Percentiles rank a stretch among this genome's conserved stretches.
Conservation (phyloP, 1,284 basidiomycete species). For the Naganishia albida region DNA sequence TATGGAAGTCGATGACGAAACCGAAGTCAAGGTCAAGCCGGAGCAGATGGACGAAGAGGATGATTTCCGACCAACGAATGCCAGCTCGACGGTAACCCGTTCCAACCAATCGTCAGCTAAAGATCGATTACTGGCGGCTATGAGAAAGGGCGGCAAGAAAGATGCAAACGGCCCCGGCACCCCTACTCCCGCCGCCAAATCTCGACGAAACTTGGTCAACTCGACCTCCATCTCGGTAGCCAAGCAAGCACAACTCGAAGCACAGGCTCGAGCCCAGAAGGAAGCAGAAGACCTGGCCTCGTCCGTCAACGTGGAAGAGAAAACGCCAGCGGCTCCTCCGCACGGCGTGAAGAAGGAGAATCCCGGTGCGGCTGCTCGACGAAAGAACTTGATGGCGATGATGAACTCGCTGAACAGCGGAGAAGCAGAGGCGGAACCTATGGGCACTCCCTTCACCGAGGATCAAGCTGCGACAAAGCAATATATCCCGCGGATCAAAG, state of each 20-base stretch:
- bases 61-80: conserved; percentile 35
- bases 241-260: conserved; percentile 29
- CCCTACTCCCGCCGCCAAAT: conserved; percentile 16
- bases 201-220: conserved; percentile 31
- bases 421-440: conserved; percentile 20
- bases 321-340: not conserved
- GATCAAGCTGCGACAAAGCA: conserved; percentile 29
- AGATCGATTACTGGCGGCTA: conserved; percentile 28
- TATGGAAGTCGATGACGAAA: conserved; percentile 40
- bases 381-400: conserved; percentile 31
- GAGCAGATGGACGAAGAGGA: conserved; percentile 56
- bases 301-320: conserved; percentile 1
- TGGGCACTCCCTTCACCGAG: conserved; percentile 28
- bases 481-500: conserved; percentile 28
- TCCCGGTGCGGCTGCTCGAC: conserved; percentile 20
- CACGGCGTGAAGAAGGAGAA: conserved; percentile 10
- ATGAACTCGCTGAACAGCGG: conserved; percentile 31
- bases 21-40: conserved; percentile 44
- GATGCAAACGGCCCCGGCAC: conserved; percentile 7
- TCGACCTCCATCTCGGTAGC: conserved; percentile 29
- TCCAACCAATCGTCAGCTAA: conserved; percentile 24
- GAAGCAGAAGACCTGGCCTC: conserved; percentile 30
- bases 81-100: conserved; percentile 5
- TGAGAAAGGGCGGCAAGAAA: conserved; percentile 27
- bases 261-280: conserved; percentile 24